A percentile compares a stretch with the other conserved stretches of the same genome.
phyloP scores from a whole-genome alignment of 495 filamentous ascomycete genomes.

The Rostrohypoxylon terebratum region DNA sequence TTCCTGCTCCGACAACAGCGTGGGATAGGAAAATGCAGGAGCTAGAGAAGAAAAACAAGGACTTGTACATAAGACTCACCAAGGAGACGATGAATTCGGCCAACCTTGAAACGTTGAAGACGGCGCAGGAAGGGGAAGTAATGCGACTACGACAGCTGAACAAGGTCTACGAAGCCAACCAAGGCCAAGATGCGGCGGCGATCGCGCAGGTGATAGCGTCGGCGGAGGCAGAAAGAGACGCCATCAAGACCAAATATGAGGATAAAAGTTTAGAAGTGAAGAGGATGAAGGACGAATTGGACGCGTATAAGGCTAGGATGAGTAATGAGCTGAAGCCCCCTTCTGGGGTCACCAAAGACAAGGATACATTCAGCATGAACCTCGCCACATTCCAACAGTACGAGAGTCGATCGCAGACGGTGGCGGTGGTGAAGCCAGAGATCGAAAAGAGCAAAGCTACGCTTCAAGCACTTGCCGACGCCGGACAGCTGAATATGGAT shows the following conservation, averaged over 20 bases:
- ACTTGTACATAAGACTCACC: neutral
- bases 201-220: constrained; percentile 9
- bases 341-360: neutral
- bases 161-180: constrained; percentile 42
- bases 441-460: constrained; percentile 49
- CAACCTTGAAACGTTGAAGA: constrained; percentile 25
- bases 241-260: constrained; percentile 11
- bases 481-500: constrained; percentile 35
- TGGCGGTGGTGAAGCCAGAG: constrained; percentile 14
- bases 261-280: neutral
- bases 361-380: constrained; percentile 3
- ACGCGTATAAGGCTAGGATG: constrained; percentile 1
- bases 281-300: constrained; percentile 14
- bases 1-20: constrained; percentile 50
- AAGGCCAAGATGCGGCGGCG: constrained; percentile 8
- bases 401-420: constrained; percentile 6
- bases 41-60: constrained; percentile 24
- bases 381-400: neutral
- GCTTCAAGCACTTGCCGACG: constrained; percentile 53
- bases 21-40: constrained; percentile 51
- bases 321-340: neutral
- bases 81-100: no score
- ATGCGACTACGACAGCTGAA: constrained; percentile 42
- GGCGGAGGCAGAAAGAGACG: constrained; percentile 29
- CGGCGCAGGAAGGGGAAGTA: constrained; percentile 4